phyloP scores from a whole-genome alignment of 1,284 basidiomycete genomes.

The Puccinia novopanici region DNA sequence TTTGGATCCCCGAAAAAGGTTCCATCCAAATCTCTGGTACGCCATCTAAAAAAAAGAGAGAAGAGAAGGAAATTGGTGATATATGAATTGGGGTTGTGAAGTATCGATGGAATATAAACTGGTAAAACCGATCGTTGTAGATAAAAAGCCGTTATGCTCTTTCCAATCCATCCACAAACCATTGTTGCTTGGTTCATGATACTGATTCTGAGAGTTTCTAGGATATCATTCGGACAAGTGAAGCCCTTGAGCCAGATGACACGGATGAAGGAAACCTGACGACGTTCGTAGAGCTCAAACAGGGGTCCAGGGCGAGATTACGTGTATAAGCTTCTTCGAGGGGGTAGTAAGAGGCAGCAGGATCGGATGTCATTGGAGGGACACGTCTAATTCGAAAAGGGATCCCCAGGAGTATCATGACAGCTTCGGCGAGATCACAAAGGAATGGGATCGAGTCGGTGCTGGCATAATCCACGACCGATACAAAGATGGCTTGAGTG shows the following conservation, averaged over 20 bases:
- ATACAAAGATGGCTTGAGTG: slow-evolving; percentile 83
- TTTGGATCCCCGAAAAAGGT: slow-evolving; percentile 90
- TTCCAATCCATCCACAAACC: slow-evolving; percentile 99
- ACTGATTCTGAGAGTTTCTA: slow-evolving; percentile 87
- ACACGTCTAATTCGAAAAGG: slow-evolving; percentile 85
- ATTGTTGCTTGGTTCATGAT: slow-evolving; percentile 85
- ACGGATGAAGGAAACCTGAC: slow-evolving; percentile 77
- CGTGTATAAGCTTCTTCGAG: slow-evolving; percentile 87
- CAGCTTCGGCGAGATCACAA: slow-evolving; percentile 85
- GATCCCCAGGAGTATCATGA: slow-evolving; percentile 82
- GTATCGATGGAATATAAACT: not conserved
- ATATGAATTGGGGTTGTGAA: not conserved
- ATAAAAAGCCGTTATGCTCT: slow-evolving; percentile 94
- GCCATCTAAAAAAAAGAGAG: slow-evolving; percentile 68
- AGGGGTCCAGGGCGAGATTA: slow-evolving; percentile 87
- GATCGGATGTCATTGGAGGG: slow-evolving; percentile 81
- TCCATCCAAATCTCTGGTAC: slow-evolving; percentile 89
- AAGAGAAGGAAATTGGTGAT: not conserved
- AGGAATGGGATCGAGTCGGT: slow-evolving; percentile 88
- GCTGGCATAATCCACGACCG: slow-evolving; percentile 91
- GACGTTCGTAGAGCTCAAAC: slow-evolving; percentile 73
- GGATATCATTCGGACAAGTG: slow-evolving; percentile 91
- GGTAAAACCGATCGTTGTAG: slow-evolving; percentile 81
- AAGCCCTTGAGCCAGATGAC: slow-evolving; percentile 97
- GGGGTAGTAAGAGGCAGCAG: slow-evolving; percentile 83